These are phyloP conservation scores for Nasturtium officinale DNA, from an alignment of 345 rosid genomes.

Conservation along the genomic window DNA sequence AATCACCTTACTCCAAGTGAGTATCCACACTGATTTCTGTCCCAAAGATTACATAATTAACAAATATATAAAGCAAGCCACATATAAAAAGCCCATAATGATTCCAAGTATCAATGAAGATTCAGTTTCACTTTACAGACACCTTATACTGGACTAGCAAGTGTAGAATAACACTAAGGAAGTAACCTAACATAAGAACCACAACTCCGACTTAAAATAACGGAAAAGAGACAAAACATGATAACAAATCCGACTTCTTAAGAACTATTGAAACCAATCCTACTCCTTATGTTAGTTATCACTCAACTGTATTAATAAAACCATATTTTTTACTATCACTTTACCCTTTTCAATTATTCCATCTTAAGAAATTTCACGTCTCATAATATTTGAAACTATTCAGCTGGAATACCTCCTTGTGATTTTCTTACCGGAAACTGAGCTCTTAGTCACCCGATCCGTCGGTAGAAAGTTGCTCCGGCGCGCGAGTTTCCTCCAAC, in stretches of 20 bases:
- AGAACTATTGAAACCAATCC: neutral
- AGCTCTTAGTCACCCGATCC: conserved; percentile 30
- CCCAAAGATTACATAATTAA: conserved; percentile 21
- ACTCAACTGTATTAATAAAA: neutral
- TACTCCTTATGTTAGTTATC: neutral
- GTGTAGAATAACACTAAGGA: conserved; percentile 1
- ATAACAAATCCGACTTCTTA: neutral
- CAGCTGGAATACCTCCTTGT: neutral
- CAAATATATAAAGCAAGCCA: too few species aligned
- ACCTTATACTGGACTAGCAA: neutral
- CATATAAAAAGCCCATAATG: conserved; percentile 6
- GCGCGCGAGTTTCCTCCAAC: conserved; percentile 36
- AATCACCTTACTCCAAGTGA: conserved; percentile 17
- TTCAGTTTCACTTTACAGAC: neutral
- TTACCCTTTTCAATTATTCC: neutral
- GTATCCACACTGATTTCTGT: conserved; percentile 22
- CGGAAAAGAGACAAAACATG: neutral
- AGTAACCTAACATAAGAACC: neutral
- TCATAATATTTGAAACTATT: conserved; percentile 1
- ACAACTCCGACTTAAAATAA: neutral
- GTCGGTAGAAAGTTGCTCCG: conserved; percentile 33
- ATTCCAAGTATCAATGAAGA: neutral
- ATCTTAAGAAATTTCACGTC: neutral
- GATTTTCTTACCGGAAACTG: conserved; percentile 35
- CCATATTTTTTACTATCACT: conserved; percentile 1